Evolutionary conservation across 2,329 filamentous ascomycete genomes (phyloP), one percentile per base, ranked within the genome.

Genomic region (Microdochium trichocladiopsis): DNA sequence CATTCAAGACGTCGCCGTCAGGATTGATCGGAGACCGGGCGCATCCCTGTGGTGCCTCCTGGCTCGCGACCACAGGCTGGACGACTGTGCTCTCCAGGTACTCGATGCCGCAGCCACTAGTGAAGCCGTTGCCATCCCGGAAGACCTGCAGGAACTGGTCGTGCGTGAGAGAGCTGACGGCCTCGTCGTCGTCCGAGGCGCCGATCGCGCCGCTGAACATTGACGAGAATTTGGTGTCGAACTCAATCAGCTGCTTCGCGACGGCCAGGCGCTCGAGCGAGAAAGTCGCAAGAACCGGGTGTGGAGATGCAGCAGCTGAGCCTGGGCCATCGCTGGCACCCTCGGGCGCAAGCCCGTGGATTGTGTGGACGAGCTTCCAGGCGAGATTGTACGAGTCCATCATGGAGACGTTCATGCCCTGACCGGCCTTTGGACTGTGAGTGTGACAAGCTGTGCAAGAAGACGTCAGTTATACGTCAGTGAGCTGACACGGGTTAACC

Each of bases 321-420:
- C 48, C 50, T 2, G 53, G 31, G 0, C 51, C 49, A 16, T 36
- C 25, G 4, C n/a, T 23, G 22, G 25, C 16, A 18, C 16, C 4
- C 11, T 50, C 50, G 14, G 50, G 50, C 16, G 36, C 23, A 11
- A 60, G 56, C 16, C 58, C 58, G 14, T 54, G 50, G 24, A 62
- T 47, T 1, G 65, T 69, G 58, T 78, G 66, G 0, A 77, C 69
- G 10, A 79, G 68, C 58, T 75, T 75, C 76, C 76, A 79, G 64
- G 76, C 77, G 22, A 75, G 69, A 57, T 79, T 79, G 12, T 72
- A 75, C 0, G 73, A 75, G 62, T 79, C 72, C 64, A 72, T 70
- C 68, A 75, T 74, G 8, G 69, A 72, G 2, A 74, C 70, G 48
- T 75, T 75, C 72, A 74, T 75, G 21, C 71, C 71, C 58, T 73